phyloP scores from a whole-genome alignment of 345 rosid species.

The Populus pruinosa region DNA sequence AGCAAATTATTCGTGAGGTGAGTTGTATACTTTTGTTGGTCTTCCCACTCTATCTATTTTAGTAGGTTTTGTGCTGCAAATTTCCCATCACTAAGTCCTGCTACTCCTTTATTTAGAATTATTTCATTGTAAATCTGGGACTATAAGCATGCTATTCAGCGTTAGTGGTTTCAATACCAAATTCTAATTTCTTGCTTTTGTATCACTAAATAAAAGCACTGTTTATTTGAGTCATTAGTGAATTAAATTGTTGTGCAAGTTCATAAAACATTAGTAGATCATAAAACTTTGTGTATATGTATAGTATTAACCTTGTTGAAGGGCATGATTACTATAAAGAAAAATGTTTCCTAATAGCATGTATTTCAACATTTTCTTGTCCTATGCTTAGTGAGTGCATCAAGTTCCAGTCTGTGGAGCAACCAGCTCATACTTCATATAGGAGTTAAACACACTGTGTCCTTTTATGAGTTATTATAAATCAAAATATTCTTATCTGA shows the following conservation, averaged over 20 bases:
- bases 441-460: background rate
- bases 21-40: conserved; percentile 4
- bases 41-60: background rate
- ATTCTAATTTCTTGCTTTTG: background rate
- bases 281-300: too few relatives aligned
- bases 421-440: background rate
- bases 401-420: background rate
- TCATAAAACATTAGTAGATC: background rate
- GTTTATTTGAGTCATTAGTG: background rate
- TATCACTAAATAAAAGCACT: background rate
- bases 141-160: background rate
- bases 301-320: too few relatives aligned
- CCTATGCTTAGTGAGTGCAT: background rate
- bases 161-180: background rate
- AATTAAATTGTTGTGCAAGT: background rate
- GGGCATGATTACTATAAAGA: background rate
- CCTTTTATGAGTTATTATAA: background rate
- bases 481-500: too few relatives aligned
- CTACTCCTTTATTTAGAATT: background rate
- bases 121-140: background rate
- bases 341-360: background rate
- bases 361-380: background rate
- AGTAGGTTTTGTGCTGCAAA: background rate
- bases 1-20: conserved; percentile 90
- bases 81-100: background rate